Conservation (phyloP, 208 protist genomes). For the Wallacemonas collosoma region DNA sequence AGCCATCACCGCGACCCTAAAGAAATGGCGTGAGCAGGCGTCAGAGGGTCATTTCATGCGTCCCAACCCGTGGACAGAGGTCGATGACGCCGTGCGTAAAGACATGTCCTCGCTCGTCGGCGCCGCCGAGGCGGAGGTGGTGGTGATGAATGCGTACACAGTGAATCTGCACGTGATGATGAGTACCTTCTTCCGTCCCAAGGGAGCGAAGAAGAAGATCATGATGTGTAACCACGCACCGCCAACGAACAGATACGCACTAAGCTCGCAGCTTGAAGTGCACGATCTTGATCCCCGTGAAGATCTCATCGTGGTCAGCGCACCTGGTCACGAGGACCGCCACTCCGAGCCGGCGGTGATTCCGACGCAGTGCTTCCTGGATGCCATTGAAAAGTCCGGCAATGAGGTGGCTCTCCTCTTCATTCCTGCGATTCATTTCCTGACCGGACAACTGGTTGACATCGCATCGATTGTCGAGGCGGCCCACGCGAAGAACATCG, state of each 20-base stretch:
- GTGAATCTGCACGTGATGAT: slow-evolving; percentile 94
- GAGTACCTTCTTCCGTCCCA: slow-evolving; percentile 92
- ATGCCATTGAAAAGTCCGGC: slow-evolving; percentile 76
- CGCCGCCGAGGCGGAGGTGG: slow-evolving; percentile 82
- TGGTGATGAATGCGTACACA: slow-evolving; percentile 94
- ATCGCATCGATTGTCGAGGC: slow-evolving; percentile 90
- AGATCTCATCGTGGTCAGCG: slow-evolving; percentile 56
- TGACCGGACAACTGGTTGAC: slow-evolving; percentile 94
- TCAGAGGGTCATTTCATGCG: slow-evolving; percentile 80
- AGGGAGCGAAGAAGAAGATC: slow-evolving; percentile 87
- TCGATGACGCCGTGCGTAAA: slow-evolving; percentile 74
- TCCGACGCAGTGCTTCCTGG: slow-evolving; percentile 81
- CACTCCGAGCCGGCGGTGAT: slow-evolving; percentile 37
- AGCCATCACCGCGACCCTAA: slow-evolving; percentile 68
- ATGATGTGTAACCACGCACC: slow-evolving; percentile 85
- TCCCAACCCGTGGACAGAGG: slow-evolving; percentile 84
- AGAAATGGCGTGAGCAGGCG: slow-evolving; percentile 90
- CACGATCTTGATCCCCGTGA: slow-evolving; percentile 71
- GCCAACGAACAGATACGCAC: slow-evolving; percentile 75
- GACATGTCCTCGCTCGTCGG: slow-evolving; percentile 84
- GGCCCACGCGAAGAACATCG: slow-evolving; percentile 71
- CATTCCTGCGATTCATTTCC: slow-evolving; percentile 92
- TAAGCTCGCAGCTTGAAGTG: slow-evolving; percentile 88
- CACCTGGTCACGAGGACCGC: slow-evolving; percentile 52
- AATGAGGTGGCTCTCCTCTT: slow-evolving; percentile 90